Conservation (phyloP, 2,329 filamentous ascomycete species). For the Penicillium sp. region DNA sequence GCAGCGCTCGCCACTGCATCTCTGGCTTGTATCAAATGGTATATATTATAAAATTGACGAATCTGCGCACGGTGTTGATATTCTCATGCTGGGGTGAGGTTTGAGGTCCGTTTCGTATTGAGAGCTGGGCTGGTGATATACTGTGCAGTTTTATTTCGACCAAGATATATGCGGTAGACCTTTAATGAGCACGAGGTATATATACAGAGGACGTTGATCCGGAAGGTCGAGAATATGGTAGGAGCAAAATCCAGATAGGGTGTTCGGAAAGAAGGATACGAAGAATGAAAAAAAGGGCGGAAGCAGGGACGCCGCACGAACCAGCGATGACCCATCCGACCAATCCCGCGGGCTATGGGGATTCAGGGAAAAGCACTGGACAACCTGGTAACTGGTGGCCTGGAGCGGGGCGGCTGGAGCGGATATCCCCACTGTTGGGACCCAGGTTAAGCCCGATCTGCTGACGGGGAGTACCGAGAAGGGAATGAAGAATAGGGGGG, state of each 20-base stretch:
- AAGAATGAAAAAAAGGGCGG: not conserved
- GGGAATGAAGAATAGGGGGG: not conserved
- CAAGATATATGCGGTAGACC: not conserved
- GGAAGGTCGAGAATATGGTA: not conserved
- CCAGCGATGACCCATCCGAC: conserved; percentile 6
- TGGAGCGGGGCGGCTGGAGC: conserved; percentile 13
- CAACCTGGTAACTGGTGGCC: not conserved
- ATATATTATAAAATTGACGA: not conserved
- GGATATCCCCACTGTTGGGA: conserved; percentile 10
- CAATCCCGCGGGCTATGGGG: conserved; percentile 8
- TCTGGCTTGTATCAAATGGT: conserved; percentile 1
- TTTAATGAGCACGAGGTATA: not conserved
- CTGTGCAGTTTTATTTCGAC: not conserved
- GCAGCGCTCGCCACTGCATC: conserved; percentile 22
- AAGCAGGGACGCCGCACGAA: conserved; percentile 2
- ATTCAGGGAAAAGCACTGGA: not conserved
- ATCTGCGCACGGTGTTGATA: not conserved
- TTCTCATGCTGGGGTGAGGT: conserved; percentile 12
- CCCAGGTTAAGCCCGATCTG: conserved; percentile 2
- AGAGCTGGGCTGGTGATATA: not conserved
- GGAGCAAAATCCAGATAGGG: not conserved
- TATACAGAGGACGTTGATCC: not conserved
- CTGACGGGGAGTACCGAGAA: not conserved
- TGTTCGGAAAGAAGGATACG: not conserved
- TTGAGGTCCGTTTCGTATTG: not conserved